Evolutionary conservation across 2,329 filamentous ascomycete genomes (phyloP).

Genomic region (Chalara sp.): DNA sequence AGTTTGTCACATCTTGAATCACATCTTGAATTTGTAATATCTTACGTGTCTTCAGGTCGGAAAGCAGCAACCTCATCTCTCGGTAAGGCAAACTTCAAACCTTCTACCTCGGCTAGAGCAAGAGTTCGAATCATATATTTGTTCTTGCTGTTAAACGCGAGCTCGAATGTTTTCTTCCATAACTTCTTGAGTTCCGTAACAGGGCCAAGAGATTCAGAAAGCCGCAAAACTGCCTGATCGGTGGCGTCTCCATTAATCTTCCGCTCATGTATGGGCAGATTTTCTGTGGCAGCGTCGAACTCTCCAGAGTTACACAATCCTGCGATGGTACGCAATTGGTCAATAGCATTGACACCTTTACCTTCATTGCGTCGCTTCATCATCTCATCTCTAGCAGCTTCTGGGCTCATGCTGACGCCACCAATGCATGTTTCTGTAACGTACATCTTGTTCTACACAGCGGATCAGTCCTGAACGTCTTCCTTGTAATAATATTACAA

Average conservation of each 20-base stretch:
- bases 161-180: slow-evolving; percentile 61
- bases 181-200: slow-evolving; percentile 52
- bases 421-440: slow-evolving; percentile 64
- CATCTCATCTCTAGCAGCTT: slow-evolving; percentile 43
- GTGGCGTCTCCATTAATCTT: slow-evolving; percentile 71
- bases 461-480: slow-evolving; percentile 10
- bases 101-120: slow-evolving; percentile 34
- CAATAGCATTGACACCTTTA: slow-evolving; percentile 35
- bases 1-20: no score
- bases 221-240: slow-evolving; percentile 66
- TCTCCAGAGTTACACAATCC: slow-evolving; percentile 70
- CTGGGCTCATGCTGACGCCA: slow-evolving; percentile 33
- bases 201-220: slow-evolving; percentile 58
- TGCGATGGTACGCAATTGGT: slow-evolving; percentile 53
- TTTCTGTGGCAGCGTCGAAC: slow-evolving; percentile 59
- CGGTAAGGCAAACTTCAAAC: slow-evolving; percentile 33
- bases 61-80: slow-evolving; percentile 23
- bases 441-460: slow-evolving; percentile 59
- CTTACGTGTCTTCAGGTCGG: slow-evolving; percentile 21
- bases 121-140: slow-evolving; percentile 71
- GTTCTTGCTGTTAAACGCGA: slow-evolving; percentile 77
- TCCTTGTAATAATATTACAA: background rate
- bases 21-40: background rate
- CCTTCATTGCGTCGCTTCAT: slow-evolving; percentile 15
- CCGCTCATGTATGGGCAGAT: slow-evolving; percentile 51